Evolutionary conservation across 1,284 basidiomycete genomes (phyloP), one percentile per base, ranked within the genome.

Genomic region (Boletellus deceptivus): DNA sequence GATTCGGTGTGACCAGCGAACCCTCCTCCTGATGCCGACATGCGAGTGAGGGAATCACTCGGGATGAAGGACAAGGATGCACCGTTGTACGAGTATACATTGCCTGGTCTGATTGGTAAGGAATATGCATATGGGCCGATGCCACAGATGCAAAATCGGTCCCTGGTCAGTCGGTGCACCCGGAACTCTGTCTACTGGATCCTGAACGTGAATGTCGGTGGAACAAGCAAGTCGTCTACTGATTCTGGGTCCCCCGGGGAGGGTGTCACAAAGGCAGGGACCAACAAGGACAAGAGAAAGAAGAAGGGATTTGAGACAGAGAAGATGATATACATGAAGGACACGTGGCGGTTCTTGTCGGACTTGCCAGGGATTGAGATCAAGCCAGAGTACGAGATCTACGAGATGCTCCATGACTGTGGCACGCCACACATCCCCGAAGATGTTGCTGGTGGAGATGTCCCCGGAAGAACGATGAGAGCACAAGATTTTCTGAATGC

Each of bases 141-240:
- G n/a, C n/a, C n/a, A n/a, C n/a, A n/a, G n/a, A n/a, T n/a, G n/a
- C n/a, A n/a, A n/a, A n/a, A n/a, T n/a, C n/a, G n/a, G n/a, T n/a
- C n/a, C n/a, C n/a, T n/a, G n/a, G n/a, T n/a, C n/a, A n/a, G n/a
- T n/a, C n/a, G n/a, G n/a, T n/a, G n/a, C n/a, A n/a, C n/a, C n/a
- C n/a, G n/a, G n/a, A n/a, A n/a, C 18, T 37, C 46, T 4, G 59
- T 59, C 5, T 31, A 17, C 9, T 47, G 46, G 46, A 47, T 47
- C 14, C 46, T 38, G 3, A 9, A 16, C 2, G 29, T n/a, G 17
- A n/a, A 20, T 7, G n/a, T 2, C 7, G 24, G n/a, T 16, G 18
- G 9, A 18, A n/a, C 8, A 2, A 17, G 25, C 9, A 5, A n/a
- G 8, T 18, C 25, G 17, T n/a, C 8, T 16, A 13, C 9, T 41